These are phyloP conservation scores for Coemansia sp. DNA, from an alignment of 192 early-diverging fungal species.

Conservation along the genomic window DNA sequence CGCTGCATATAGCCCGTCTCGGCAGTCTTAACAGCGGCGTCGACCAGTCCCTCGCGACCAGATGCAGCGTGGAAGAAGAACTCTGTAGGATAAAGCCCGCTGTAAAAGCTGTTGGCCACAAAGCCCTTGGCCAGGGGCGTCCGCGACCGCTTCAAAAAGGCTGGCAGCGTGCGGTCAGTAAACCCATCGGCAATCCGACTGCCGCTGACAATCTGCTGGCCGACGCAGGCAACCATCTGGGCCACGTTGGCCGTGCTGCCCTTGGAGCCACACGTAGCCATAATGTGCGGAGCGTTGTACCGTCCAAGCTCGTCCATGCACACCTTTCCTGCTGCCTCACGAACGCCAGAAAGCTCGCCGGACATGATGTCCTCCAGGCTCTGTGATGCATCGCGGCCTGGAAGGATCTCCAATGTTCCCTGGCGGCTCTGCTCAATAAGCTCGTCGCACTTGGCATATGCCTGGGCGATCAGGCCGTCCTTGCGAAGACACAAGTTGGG, in stretches of 20 bases:
- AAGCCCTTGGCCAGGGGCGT: conserved; percentile 95
- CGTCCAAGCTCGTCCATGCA: conserved; percentile 91
- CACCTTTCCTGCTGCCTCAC: conserved; percentile 85
- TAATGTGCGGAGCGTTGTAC: conserved; percentile 96
- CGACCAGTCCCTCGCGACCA: conserved; percentile 98
- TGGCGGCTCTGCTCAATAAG: conserved; percentile 65
- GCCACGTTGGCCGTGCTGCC: conserved; percentile 97
- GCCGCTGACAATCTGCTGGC: conserved; percentile 98
- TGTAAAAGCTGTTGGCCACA: conserved; percentile 95
- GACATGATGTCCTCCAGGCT: conserved; percentile 88
- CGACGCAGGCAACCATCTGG: conserved; percentile 99
- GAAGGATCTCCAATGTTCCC: conserved; percentile 75
- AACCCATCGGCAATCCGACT: conserved; percentile 96
- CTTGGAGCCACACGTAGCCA: conserved; percentile 99
- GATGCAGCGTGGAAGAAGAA: conserved; percentile 99
- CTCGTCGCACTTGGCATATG: conserved; percentile 82
- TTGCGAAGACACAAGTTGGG: conserved; percentile 73
- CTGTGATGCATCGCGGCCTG: conserved; percentile 83
- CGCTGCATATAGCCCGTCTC: conserved; percentile 99
- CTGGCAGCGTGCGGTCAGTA: conserved; percentile 92
- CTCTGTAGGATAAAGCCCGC: conserved; percentile 92
- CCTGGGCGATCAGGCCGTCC: conserved; percentile 70
- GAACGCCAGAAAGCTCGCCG: conserved; percentile 82
- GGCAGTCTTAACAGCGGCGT: conserved; percentile 99
- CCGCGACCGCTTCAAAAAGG: conserved; percentile 93